These are phyloP conservation scores for Jaltomata sinuosa DNA, from an alignment of 257 asterid genomes.

Conservation along the genomic window DNA sequence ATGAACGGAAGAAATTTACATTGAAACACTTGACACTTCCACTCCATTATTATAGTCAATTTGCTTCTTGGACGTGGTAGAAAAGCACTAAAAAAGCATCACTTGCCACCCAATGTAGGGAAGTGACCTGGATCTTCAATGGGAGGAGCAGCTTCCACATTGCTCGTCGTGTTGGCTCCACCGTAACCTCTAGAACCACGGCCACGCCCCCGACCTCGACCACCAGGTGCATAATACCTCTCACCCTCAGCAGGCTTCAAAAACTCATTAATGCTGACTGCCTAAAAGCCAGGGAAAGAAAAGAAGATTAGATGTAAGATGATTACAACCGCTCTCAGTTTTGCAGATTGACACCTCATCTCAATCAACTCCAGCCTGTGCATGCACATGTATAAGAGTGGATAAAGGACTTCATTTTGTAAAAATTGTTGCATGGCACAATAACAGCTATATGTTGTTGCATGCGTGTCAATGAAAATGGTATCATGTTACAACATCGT, in stretches of 20 bases:
- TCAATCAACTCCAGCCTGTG: background rate
- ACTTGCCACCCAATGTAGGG: slow-evolving; percentile 75
- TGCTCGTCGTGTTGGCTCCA: slow-evolving; percentile 30
- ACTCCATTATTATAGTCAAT: slow-evolving; percentile 29
- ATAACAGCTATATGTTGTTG: background rate
- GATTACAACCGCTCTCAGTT: background rate
- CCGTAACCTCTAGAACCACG: slow-evolving; percentile 41
- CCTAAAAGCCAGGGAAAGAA: slow-evolving; percentile 23
- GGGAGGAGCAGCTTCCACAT: slow-evolving; percentile 39
- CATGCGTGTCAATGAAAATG: background rate
- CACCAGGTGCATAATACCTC: slow-evolving; percentile 33
- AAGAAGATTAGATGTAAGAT: background rate
- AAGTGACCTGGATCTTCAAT: slow-evolving; percentile 70
- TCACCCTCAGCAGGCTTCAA: slow-evolving; percentile 89
- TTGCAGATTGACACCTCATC: background rate
- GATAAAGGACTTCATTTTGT: background rate
- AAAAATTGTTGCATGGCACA: background rate
- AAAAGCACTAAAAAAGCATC: slow-evolving; percentile 16
- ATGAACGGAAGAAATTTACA: slow-evolving; percentile 32
- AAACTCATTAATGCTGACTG: slow-evolving; percentile 84
- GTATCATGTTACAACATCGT: background rate
- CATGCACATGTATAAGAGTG: background rate
- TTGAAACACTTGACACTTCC: slow-evolving; percentile 4
- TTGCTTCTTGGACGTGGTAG: slow-evolving; percentile 4
- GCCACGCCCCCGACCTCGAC: slow-evolving; percentile 72